These are phyloP conservation scores for Fusarium sp. DNA, from an alignment of 2,329 filamentous ascomycete species.

Conservation along the genomic window DNA sequence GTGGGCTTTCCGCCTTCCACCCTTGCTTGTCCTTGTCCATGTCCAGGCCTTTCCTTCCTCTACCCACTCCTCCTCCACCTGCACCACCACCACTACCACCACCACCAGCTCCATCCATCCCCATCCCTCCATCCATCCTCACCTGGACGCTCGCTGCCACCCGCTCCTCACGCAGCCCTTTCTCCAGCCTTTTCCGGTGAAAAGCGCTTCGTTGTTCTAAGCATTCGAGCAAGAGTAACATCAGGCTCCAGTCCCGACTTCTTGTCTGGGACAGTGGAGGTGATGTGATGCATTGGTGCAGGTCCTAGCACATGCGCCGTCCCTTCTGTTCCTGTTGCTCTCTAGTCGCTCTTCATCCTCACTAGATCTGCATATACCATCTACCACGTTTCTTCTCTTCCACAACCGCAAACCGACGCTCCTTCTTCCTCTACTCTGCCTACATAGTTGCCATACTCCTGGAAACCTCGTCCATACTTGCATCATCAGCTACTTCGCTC, in stretches of 20 bases:
- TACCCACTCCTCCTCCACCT: slow-evolving; percentile 26
- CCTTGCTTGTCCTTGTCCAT: background rate
- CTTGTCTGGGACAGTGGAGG: slow-evolving; percentile 24
- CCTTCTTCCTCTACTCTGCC: slow-evolving; percentile 3
- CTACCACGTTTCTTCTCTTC: background rate
- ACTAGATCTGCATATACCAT: slow-evolving; percentile 17
- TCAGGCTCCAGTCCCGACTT: slow-evolving; percentile 20
- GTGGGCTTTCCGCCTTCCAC: slow-evolving; percentile 32
- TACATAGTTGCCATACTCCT: background rate
- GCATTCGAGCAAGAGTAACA: slow-evolving; percentile 19
- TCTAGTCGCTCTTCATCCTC: slow-evolving; percentile 29
- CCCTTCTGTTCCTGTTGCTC: slow-evolving; percentile 32
- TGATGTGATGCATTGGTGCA: slow-evolving; percentile 39
- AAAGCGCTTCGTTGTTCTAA: slow-evolving; percentile 21
- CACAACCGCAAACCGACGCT: slow-evolving; percentile 15
- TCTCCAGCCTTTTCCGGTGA: slow-evolving; percentile 28
- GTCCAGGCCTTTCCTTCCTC: slow-evolving; percentile 10
- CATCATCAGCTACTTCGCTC: slow-evolving; percentile 6
- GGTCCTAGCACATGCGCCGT: slow-evolving; percentile 35
- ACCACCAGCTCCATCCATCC: background rate
- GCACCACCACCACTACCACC: slow-evolving; percentile 33
- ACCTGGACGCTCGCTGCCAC: slow-evolving; percentile 25
- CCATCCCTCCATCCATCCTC: slow-evolving; percentile 35
- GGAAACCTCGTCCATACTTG: background rate
- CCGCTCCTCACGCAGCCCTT: slow-evolving; percentile 20